A percentile compares a stretch with the other conserved stretches of the same genome.
Conservation (phyloP, 2,329 filamentous ascomycete species). For the Myriosclerotinia scirpicola region DNA sequence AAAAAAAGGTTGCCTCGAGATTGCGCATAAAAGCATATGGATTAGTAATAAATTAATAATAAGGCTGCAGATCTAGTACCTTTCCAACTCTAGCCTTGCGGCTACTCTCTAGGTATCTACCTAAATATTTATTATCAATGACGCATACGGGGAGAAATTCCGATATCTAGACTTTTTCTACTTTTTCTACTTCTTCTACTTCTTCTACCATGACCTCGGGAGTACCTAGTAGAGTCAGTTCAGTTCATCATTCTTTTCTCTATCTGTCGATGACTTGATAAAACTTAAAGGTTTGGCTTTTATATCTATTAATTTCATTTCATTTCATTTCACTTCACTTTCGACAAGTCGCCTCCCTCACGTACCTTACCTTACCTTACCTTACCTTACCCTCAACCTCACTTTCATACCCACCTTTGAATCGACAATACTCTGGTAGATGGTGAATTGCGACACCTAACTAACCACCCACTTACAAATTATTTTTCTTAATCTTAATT, state of each 20-base stretch:
- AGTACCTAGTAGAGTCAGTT: no score
- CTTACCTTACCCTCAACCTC: no score
- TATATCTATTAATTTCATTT: neutral
- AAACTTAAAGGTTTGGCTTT: neutral
- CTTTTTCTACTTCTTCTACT: no score
- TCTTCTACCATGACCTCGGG: no score
- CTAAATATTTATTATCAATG: no score
- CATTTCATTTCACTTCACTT: neutral
- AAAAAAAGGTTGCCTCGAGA: neutral
- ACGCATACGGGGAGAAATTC: conserved; percentile 9
- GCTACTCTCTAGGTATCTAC: neutral
- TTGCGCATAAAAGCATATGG: no score
- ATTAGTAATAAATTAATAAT: neutral
- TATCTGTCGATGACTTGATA: neutral
- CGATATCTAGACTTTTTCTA: neutral
- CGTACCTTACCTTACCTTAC: no score
- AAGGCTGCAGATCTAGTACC: neutral
- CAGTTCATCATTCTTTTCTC: no score
- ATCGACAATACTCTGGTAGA: neutral
- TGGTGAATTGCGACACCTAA: neutral
- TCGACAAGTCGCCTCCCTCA: neutral
- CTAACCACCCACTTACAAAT: neutral
- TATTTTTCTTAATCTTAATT: neutral
- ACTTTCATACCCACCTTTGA: neutral
- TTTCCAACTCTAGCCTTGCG: neutral